Evolutionary conservation across 2,329 filamentous ascomycete genomes (phyloP).

Genomic region (Paecilomyces variotii): DNA sequence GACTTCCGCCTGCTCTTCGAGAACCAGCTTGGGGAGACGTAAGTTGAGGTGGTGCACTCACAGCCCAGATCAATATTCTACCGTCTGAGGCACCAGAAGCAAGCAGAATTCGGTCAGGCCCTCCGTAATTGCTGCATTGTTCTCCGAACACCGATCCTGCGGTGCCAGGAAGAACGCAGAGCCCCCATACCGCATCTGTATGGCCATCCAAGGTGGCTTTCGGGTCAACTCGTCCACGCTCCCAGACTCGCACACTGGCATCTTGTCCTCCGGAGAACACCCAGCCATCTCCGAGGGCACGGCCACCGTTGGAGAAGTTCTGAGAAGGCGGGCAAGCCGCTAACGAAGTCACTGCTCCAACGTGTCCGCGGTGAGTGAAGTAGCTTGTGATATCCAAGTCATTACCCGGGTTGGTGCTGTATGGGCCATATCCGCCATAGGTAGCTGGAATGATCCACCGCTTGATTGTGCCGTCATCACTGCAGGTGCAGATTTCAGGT

Average conservation of each 20-base stretch:
- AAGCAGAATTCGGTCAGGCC: conserved; percentile 77
- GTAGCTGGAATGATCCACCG: conserved; percentile 87
- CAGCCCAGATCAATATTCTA: conserved; percentile 85
- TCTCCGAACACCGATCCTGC: conserved; percentile 71
- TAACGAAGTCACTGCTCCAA: conserved; percentile 79
- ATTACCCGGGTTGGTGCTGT: conserved; percentile 49
- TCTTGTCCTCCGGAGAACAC: conserved; percentile 97
- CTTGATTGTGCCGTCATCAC: conserved; percentile 93
- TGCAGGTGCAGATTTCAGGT: conserved; percentile 91
- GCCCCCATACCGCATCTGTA: conserved; percentile 90
- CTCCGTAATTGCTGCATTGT: conserved; percentile 64
- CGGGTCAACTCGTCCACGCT: conserved; percentile 85
- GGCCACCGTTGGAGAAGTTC: conserved; percentile 81
- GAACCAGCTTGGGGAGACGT: conserved; percentile 70
- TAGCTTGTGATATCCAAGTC: conserved; percentile 89
- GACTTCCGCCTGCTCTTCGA: conserved; percentile 65
- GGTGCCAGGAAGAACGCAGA: conserved; percentile 83
- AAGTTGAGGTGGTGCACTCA: conserved; percentile 80
- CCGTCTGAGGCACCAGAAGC: conserved; percentile 88
- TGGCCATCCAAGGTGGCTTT: conserved; percentile 93
- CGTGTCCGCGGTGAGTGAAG: conserved; percentile 90
- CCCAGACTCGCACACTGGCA: conserved; percentile 88
- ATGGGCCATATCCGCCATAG: conserved; percentile 55
- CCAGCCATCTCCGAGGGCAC: conserved; percentile 89
- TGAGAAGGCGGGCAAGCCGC: conserved; percentile 80